phyloP scores from a whole-genome alignment of 805 yeast genomes.

The Wickerhamiella shivajii region DNA sequence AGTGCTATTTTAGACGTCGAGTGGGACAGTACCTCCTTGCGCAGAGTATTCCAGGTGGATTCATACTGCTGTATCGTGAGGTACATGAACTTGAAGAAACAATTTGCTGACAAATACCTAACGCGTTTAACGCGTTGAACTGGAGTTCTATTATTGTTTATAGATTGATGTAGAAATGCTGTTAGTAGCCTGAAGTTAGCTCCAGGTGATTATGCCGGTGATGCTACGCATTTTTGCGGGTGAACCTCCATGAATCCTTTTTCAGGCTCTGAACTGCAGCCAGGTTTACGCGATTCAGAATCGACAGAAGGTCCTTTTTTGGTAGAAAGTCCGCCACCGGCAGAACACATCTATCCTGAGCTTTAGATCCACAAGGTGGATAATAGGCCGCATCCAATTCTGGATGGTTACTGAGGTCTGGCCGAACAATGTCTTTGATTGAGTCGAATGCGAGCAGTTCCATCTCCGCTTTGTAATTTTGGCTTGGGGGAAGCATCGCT shows the following conservation, averaged over 20 bases:
- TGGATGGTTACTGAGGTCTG: neutral
- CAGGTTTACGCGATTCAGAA: too few relatives aligned
- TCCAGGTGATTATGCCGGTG: too few relatives aligned
- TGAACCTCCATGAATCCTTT: slow-evolving; percentile 7
- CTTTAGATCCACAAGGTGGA: neutral
- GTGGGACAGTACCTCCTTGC: slow-evolving; percentile 65
- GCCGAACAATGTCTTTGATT: slow-evolving; percentile 1
- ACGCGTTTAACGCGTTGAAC: too few relatives aligned
- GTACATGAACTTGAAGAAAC: slow-evolving; percentile 39
- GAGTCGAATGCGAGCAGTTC: neutral
- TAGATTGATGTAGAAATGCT: too few relatives aligned
- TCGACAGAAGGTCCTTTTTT: too few relatives aligned
- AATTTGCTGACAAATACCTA: too few relatives aligned
- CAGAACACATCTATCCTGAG: neutral
- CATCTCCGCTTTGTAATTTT: too few relatives aligned
- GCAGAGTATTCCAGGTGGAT: slow-evolving; percentile 50
- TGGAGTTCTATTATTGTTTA: too few relatives aligned
- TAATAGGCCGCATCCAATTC: neutral
- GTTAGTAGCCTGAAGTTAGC: too few relatives aligned
- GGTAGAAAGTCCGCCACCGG: neutral
- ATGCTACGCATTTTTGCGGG: too few relatives aligned
- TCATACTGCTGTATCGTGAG: slow-evolving; percentile 57
- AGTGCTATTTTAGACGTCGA: slow-evolving; percentile 82
- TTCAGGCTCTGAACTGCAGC: slow-evolving; percentile 3
- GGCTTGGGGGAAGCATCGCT: too few relatives aligned